Evolutionary conservation across 176 grass and related monocot species (phyloP), one percentile per base, ranked within the genome.

Genomic region (Melocanna baccifera): DNA sequence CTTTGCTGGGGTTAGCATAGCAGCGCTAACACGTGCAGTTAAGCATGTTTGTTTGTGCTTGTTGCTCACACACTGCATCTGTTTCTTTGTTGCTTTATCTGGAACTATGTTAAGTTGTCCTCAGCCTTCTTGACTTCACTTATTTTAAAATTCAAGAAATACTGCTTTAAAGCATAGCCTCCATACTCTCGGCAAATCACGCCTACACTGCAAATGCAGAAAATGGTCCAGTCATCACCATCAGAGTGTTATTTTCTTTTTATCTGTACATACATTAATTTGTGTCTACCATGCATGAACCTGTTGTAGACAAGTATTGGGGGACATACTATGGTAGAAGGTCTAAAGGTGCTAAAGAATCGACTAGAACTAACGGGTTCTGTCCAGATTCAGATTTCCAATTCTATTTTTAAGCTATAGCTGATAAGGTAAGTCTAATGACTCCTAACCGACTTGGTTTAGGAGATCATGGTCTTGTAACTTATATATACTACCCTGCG

Each of bases 31-130:
- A 4, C 43, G 8, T 81, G 36, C 55, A 37, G 3, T 43, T 57
- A 40, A 71, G 5, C 42, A 64, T 84, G 0, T 34, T 15, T 58
- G 52, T 43, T 68, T 61, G 36, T 67, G 30, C 10, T 75, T 28
- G 48, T 34, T 66, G 19, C 41, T 64, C 32, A 19, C 15, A 41
- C 18, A 43, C 12, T 39, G 45, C 53, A 50, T 65, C 42, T 51
- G 10, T 51, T 76, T 59, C n/a, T 51, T 5, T 75, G 63, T 62
- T 75, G 29, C 4, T 88, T 73, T 71, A 26, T 71, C 32, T 88
- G 47, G 57, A 45, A 18, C 10, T 13, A 55, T 64, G 50, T 71
- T 63, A 18, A 52, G 19, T 79, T 53, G 41, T n/a, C 6, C 80
- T 78, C 18, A 18, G 4, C 34, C 7, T 53, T 56, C 56, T 12